phyloP scores from a whole-genome alignment of 2,329 filamentous ascomycete genomes.

The Botrytis aclada region DNA sequence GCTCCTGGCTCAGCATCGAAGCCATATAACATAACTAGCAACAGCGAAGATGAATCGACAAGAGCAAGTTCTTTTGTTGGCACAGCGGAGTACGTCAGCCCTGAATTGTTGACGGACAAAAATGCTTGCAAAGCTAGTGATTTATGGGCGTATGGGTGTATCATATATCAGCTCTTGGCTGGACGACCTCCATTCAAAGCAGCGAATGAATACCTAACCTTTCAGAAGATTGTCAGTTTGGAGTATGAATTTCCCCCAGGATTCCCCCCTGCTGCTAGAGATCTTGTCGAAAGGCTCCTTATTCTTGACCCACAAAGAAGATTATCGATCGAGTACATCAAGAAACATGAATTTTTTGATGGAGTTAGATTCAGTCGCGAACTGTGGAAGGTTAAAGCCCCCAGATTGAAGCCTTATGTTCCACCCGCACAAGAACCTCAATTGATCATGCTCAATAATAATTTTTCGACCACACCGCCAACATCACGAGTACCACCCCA shows the following conservation, averaged over 20 bases:
- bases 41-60: slow-evolving; percentile 54
- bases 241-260: slow-evolving; percentile 91
- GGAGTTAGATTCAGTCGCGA: slow-evolving; percentile 79
- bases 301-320: slow-evolving; percentile 83
- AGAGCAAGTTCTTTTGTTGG: slow-evolving; percentile 94
- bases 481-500: slow-evolving; percentile 37
- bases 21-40: slow-evolving; percentile 41
- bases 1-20: slow-evolving; percentile 43
- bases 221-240: slow-evolving; percentile 93
- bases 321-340: slow-evolving; percentile 91
- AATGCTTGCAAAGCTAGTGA: slow-evolving; percentile 97
- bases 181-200: slow-evolving; percentile 97
- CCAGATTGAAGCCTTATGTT: slow-evolving; percentile 78
- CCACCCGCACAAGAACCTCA: slow-evolving; percentile 72
- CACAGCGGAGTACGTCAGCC: slow-evolving; percentile 96
- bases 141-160: slow-evolving; percentile 97
- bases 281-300: slow-evolving; percentile 84
- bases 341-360: slow-evolving; percentile 93
- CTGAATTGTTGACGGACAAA: slow-evolving; percentile 93
- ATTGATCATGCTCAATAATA: slow-evolving; percentile 66
- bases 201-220: slow-evolving; percentile 91
- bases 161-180: slow-evolving; percentile 92
- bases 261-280: slow-evolving; percentile 81
- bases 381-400: slow-evolving; percentile 87
- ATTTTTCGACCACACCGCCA: slow-evolving; percentile 37